A percentile compares a stretch with the other conserved stretches of the same genome.
Conservation (phyloP, 257 asterid species). For the Solanum raphanifolium region DNA sequence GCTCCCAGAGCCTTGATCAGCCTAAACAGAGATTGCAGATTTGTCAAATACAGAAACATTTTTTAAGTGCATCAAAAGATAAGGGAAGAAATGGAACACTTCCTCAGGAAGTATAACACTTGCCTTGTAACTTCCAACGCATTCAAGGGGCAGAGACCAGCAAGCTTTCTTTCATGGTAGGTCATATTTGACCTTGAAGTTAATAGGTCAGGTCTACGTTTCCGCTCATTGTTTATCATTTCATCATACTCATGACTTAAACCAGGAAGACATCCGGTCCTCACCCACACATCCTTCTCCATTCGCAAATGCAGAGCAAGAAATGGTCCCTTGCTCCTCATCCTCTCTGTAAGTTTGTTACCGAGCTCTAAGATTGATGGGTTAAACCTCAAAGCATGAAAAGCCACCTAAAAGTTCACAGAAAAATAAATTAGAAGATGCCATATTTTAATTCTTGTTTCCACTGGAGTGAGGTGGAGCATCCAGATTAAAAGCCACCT, state of each 20-base stretch:
- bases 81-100: not conserved
- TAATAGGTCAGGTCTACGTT: slow-evolving; percentile 46
- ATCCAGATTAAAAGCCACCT: not conserved
- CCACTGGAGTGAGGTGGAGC: not conserved
- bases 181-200: slow-evolving; percentile 85
- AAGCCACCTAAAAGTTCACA: slow-evolving; percentile 54
- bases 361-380: slow-evolving; percentile 62
- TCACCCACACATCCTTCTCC: slow-evolving; percentile 95
- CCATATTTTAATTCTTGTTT: not conserved
- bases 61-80: not conserved
- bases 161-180: slow-evolving; percentile 63
- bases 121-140: slow-evolving; percentile 70
- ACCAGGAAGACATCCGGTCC: slow-evolving; percentile 93
- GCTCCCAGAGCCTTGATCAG: slow-evolving; percentile 89
- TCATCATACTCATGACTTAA: slow-evolving; percentile 43
- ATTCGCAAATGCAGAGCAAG: slow-evolving; percentile 82
- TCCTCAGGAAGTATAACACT: not conserved
- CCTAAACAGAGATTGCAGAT: slow-evolving; percentile 20
- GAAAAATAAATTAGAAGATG: not conserved
- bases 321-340: slow-evolving; percentile 80
- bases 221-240: slow-evolving; percentile 65
- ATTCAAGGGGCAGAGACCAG: slow-evolving; percentile 77
- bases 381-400: slow-evolving; percentile 65
- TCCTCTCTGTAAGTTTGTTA: slow-evolving; percentile 53
- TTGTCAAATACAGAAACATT: not conserved